A percentile compares a stretch with the other conserved stretches of the same genome.
Evolutionary conservation across 306 rosid genomes (phyloP).

Genomic region (Pyrus betulifolia): DNA sequence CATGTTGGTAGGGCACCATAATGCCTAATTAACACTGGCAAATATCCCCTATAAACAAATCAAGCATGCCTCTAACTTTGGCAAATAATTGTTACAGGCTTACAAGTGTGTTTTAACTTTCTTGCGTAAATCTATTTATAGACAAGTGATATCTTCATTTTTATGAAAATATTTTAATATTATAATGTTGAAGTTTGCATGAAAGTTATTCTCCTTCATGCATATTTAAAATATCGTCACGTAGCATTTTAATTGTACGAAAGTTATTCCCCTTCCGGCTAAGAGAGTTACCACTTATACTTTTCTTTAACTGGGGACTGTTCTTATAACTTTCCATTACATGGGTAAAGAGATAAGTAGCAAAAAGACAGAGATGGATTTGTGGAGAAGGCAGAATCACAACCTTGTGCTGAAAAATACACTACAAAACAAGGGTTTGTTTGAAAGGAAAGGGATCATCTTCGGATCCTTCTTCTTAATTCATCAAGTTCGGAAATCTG

Average conservation of each 20-base stretch:
- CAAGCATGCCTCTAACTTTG: not conserved
- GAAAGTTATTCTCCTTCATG: no score
- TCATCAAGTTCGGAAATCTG: fast-evolving
- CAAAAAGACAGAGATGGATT: not conserved
- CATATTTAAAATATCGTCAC: no score
- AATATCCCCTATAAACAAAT: not conserved
- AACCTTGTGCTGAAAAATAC: not conserved
- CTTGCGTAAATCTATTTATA: no score
- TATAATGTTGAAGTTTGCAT: no score
- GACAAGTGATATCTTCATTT: no score
- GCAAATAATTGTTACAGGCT: not conserved
- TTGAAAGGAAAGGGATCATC: not conserved
- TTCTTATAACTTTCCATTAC: not conserved
- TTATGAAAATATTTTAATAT: no score
- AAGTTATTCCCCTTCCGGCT: no score
- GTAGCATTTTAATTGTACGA: fast-evolving
- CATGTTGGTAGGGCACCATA: not conserved
- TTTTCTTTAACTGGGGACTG: not conserved
- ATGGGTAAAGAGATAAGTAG: not conserved
- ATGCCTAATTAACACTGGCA: not conserved
- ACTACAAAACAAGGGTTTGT: not conserved
- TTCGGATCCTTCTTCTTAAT: no score
- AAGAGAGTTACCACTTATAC: no score
- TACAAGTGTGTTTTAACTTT: no score
- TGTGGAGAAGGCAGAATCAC: not conserved